Evolutionary conservation across 2,329 filamentous ascomycete species (phyloP).

Genomic region (Cordyceps farinosa): DNA sequence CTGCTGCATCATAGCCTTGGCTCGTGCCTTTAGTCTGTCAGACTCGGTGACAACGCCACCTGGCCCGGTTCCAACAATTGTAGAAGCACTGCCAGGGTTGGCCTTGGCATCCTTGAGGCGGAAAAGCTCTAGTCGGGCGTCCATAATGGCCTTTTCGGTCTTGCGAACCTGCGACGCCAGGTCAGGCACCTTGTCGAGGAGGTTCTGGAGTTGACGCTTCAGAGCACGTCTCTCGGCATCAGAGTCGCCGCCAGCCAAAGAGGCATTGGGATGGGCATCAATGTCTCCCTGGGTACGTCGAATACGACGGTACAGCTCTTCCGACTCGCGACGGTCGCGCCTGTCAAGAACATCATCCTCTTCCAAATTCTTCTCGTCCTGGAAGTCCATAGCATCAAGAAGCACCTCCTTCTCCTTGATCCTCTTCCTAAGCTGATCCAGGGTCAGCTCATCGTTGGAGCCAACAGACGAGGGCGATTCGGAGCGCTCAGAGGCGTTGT

Average conservation of each 20-base stretch:
- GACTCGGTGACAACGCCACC: slow-evolving; percentile 88
- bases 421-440: slow-evolving; percentile 88
- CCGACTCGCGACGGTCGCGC: slow-evolving; percentile 84
- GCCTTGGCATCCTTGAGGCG: slow-evolving; percentile 89
- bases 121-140: slow-evolving; percentile 89
- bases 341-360: slow-evolving; percentile 91
- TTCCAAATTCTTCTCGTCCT: slow-evolving; percentile 83
- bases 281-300: slow-evolving; percentile 92
- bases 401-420: slow-evolving; percentile 92
- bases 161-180: slow-evolving; percentile 88
- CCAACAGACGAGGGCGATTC: slow-evolving; percentile 65
- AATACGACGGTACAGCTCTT: slow-evolving; percentile 90
- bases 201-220: slow-evolving; percentile 81
- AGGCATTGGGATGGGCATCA: slow-evolving; percentile 76
- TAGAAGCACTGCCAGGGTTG: slow-evolving; percentile 73
- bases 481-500: slow-evolving; percentile 74
- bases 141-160: slow-evolving; percentile 88
- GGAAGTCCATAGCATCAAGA: slow-evolving; percentile 93
- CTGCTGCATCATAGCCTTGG: slow-evolving; percentile 98
- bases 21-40: slow-evolving; percentile 89
- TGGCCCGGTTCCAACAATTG: slow-evolving; percentile 88
- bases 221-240: slow-evolving; percentile 83
- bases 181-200: slow-evolving; percentile 87
- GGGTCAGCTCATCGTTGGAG: slow-evolving; percentile 74
- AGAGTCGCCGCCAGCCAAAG: slow-evolving; percentile 69